Percentiles rank a stretch among this genome's conserved stretches.
Evolutionary conservation across 108 stramenopile genomes (phyloP).

Genomic region (Schizochytrium sp.): DNA sequence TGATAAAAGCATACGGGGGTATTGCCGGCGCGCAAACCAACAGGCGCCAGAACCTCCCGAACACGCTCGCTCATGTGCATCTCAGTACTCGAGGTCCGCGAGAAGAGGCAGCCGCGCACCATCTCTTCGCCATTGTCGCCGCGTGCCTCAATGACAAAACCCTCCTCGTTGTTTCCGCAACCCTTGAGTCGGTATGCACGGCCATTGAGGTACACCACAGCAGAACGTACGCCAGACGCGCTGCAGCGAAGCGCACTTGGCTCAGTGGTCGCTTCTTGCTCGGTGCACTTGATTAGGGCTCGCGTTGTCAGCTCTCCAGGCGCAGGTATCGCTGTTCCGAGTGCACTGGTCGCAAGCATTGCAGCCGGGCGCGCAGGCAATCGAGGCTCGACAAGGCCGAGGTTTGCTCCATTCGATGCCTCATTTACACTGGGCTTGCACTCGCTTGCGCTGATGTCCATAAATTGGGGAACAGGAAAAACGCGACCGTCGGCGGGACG

Average conservation of each 20-base stretch:
- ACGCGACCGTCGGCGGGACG: neutral
- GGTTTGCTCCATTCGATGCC: neutral
- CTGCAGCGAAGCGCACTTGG: neutral
- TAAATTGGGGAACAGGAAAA: neutral
- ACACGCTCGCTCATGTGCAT: neutral
- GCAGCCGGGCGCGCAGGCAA: neutral
- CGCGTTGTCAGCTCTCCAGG: neutral
- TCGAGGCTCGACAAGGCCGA: neutral
- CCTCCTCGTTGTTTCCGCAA: neutral
- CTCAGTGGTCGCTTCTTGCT: neutral
- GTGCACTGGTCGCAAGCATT: neutral
- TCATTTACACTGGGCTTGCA: neutral
- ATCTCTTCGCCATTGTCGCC: neutral
- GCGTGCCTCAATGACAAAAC: neutral
- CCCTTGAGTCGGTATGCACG: neutral
- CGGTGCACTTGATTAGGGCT: neutral
- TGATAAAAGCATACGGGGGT: neutral
- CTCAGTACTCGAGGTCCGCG: neutral
- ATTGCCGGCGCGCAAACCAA: neutral
- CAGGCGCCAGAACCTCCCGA: neutral
- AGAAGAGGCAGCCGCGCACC: neutral
- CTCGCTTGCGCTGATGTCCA: neutral
- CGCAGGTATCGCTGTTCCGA: neutral
- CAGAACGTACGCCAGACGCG: neutral
- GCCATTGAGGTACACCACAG: neutral